Evolutionary conservation across 1,284 basidiomycete genomes (phyloP).

Genomic region (Naganishia sp.): DNA sequence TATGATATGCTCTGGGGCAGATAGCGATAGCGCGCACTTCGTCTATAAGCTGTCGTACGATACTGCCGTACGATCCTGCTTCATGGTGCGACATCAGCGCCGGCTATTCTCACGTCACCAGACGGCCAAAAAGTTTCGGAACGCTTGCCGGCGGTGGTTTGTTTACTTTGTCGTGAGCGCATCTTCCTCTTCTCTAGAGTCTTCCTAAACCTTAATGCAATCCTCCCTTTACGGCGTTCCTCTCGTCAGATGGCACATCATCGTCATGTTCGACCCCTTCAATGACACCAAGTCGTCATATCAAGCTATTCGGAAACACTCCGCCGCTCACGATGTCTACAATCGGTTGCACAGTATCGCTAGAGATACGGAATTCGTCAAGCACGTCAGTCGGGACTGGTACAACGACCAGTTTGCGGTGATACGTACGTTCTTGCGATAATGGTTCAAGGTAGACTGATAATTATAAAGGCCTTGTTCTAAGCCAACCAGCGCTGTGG

Average conservation of each 20-base stretch:
- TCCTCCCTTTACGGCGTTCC: not conserved
- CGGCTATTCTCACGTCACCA: slow-evolving; percentile 7
- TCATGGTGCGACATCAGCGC: not conserved
- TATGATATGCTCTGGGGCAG: no score
- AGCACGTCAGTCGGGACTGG: slow-evolving; percentile 61
- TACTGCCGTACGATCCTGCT: not conserved
- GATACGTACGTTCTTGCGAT: slow-evolving; percentile 41
- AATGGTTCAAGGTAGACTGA: no score
- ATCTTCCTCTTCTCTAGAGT: not conserved
- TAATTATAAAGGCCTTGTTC: not conserved
- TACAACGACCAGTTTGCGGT: slow-evolving; percentile 45
- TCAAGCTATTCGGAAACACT: slow-evolving; percentile 46
- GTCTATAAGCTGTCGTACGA: not conserved
- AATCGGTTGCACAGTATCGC: slow-evolving; percentile 83
- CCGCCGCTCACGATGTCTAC: slow-evolving; percentile 64
- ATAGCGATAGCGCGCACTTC: no score
- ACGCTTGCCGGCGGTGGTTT: slow-evolving; percentile 6
- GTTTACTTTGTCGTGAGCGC: slow-evolving; percentile 22
- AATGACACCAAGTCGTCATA: slow-evolving; percentile 16
- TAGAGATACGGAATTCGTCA: slow-evolving; percentile 72
- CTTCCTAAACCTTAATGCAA: not conserved
- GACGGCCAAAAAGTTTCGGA: slow-evolving; percentile 19
- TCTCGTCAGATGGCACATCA: not conserved
- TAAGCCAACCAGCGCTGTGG: slow-evolving; percentile 89
- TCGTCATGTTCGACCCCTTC: slow-evolving; percentile 25